Conservation (phyloP, 1,139 yeast species). For the Ashbya aceris region DNA sequence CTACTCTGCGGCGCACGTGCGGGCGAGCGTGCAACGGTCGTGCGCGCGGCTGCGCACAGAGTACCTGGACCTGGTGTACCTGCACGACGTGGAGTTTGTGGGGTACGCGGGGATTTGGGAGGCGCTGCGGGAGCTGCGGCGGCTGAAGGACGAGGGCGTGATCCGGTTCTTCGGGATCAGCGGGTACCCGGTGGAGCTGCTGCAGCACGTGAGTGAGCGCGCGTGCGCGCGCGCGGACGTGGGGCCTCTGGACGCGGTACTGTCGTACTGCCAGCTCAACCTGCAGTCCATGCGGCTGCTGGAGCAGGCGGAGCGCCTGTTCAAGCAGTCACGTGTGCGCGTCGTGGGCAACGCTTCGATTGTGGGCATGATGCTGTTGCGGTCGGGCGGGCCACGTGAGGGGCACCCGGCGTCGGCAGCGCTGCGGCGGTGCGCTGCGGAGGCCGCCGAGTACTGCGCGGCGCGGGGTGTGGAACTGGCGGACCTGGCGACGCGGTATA, state of each 20-base stretch:
- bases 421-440: conserved; percentile 46
- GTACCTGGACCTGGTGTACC: conserved; percentile 70
- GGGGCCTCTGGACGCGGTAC: conserved; percentile 58
- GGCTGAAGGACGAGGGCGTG: conserved; percentile 54
- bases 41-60: conserved; percentile 52
- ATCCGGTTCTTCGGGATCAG: conserved; percentile 66
- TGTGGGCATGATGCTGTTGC: conserved; percentile 74
- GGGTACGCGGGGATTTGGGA: conserved; percentile 42
- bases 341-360: conserved; percentile 72
- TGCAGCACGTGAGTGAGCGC: conserved; percentile 40
- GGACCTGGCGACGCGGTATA: conserved; percentile 70
- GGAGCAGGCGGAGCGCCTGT: conserved; percentile 42
- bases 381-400: conserved; percentile 54
- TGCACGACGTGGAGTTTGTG: conserved; percentile 87
- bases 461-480: conserved; percentile 55
- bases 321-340: conserved; percentile 45
- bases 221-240: conserved; percentile 32
- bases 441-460: conserved; percentile 41
- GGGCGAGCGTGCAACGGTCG: conserved; percentile 56
- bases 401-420: conserved; percentile 76
- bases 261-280: conserved; percentile 78
- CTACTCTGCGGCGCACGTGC: conserved; percentile 52
- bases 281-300: conserved; percentile 62
- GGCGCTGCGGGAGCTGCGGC: conserved; percentile 54
- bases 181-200: conserved; percentile 74